A percentile compares a stretch with the other conserved stretches of the same genome.
Conservation (phyloP, 805 yeast genomes). For the Wickerhamomyces rabaulensis region DNA sequence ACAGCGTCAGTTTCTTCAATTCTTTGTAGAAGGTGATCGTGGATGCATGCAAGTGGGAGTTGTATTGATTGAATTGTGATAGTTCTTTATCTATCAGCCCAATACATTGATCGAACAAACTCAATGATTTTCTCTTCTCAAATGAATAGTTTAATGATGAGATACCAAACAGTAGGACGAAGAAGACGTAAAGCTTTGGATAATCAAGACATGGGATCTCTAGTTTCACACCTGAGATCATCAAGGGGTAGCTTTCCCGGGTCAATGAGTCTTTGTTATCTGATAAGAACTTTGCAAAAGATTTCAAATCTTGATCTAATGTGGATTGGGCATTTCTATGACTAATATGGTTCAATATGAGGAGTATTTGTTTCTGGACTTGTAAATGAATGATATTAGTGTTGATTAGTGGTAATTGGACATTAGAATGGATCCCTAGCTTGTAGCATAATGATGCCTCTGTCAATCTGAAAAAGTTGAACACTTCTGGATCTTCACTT, state of each 20-base stretch:
- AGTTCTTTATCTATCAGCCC: slow-evolving; percentile 3
- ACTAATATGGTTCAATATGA: slow-evolving; percentile 1
- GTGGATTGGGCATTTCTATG: background rate
- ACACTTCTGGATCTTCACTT: slow-evolving; percentile 2
- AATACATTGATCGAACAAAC: slow-evolving; percentile 1
- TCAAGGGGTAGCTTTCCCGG: background rate
- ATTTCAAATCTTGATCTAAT: background rate
- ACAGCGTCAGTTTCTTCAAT: slow-evolving; percentile 3
- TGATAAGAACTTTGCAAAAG: slow-evolving; percentile 4
- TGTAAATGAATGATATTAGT: slow-evolving; percentile 1
- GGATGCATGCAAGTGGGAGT: background rate
- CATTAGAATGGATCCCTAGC: slow-evolving; percentile 1
- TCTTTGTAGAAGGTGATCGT: background rate
- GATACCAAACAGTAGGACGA: slow-evolving; percentile 10
- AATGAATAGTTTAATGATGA: slow-evolving; percentile 12
- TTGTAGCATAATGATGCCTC: slow-evolving; percentile 2
- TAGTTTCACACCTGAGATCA: background rate
- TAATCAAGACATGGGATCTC: slow-evolving; percentile 5
- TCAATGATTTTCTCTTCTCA: slow-evolving; percentile 17
- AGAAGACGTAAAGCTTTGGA: slow-evolving; percentile 3
- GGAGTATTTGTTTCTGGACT: slow-evolving; percentile 1
- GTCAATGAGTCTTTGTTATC: background rate
- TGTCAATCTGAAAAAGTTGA: slow-evolving; percentile 4
- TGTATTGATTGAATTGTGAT: background rate
- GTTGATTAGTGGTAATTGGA: background rate